Percentiles rank a stretch among this genome's conserved stretches.
Evolutionary conservation across 345 rosid species (phyloP).

Genomic region (Carallia pectinifolia): DNA sequence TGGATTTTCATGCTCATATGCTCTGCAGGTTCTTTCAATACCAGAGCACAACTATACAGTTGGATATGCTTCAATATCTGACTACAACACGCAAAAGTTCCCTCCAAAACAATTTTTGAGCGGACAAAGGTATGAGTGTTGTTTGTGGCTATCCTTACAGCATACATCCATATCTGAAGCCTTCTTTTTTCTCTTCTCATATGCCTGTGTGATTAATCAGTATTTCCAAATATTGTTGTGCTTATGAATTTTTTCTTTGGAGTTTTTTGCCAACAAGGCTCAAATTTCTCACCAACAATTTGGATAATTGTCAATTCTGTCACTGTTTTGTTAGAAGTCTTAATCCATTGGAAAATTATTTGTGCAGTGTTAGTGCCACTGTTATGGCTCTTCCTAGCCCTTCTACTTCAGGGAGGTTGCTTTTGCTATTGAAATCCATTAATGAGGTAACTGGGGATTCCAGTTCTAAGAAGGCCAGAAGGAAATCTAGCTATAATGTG

Average conservation of each 20-base stretch:
- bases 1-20: constrained; percentile 5
- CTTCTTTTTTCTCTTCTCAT: neutral
- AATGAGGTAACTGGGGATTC: constrained; percentile 58
- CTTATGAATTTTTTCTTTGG: neutral
- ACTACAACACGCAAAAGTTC: constrained; percentile 82
- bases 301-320: neutral
- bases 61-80: constrained; percentile 79
- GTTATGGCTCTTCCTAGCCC: constrained; percentile 68
- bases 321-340: neutral
- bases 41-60: constrained; percentile 68
- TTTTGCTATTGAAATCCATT: constrained; percentile 72
- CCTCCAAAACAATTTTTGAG: constrained; percentile 55
- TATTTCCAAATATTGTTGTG: neutral
- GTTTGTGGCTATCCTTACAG: neutral
- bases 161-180: neutral
- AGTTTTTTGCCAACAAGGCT: neutral
- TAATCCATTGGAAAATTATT: neutral
- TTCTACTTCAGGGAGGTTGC: constrained; percentile 69
- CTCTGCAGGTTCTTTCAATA: constrained; percentile 77
- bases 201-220: neutral
- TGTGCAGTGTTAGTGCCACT: constrained; percentile 67
- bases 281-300: neutral
- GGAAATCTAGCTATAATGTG: constrained; percentile 56
- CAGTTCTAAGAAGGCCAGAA: constrained; percentile 74
- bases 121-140: constrained; percentile 68